Evolutionary conservation across 495 filamentous ascomycete genomes (phyloP).

Genomic region (Aspergillus sparsus): DNA sequence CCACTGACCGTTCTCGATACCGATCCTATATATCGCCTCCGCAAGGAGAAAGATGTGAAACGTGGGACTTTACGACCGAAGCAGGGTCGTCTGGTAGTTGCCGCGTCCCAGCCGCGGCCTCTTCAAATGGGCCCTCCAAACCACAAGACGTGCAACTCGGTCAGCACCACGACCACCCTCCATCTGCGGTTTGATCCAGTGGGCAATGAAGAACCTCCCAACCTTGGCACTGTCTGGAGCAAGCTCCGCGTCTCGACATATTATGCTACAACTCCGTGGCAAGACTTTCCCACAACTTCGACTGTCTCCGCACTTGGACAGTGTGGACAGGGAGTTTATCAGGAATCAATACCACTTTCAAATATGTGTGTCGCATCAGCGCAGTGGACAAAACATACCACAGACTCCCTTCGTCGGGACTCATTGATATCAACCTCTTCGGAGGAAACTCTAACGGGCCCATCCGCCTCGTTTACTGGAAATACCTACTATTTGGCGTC

Average conservation of each 20-base stretch:
- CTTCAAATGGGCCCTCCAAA: conserved; percentile 59
- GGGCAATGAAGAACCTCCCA: conserved; percentile 62
- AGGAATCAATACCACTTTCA: conserved; percentile 61
- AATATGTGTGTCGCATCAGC: conserved; percentile 64
- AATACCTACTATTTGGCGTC: conserved; percentile 63
- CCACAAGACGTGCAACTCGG: conserved; percentile 34
- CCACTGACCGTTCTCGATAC: conserved; percentile 65
- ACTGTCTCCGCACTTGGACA: conserved; percentile 38
- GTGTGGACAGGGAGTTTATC: conserved; percentile 63
- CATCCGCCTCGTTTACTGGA: conserved; percentile 45
- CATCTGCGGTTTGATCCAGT: conserved; percentile 74
- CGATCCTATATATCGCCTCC: conserved; percentile 65
- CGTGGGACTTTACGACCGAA: conserved; percentile 78
- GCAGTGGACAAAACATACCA: conserved; percentile 62
- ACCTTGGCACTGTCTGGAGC: conserved; percentile 62
- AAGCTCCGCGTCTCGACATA: conserved; percentile 78
- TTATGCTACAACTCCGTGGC: conserved; percentile 65
- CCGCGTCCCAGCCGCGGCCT: conserved; percentile 71
- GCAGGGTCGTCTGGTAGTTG: conserved; percentile 69
- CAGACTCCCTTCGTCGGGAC: conserved; percentile 52
- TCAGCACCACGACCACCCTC: conserved; percentile 65
- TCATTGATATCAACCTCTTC: conserved; percentile 53
- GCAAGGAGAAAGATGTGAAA: conserved; percentile 73
- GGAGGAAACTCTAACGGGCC: conserved; percentile 35
- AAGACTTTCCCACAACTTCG: conserved; percentile 39